Evolutionary conservation across 2,329 filamentous ascomycete genomes (phyloP), one percentile per base, ranked within the genome.

Genomic region (Ophiostoma sp.): DNA sequence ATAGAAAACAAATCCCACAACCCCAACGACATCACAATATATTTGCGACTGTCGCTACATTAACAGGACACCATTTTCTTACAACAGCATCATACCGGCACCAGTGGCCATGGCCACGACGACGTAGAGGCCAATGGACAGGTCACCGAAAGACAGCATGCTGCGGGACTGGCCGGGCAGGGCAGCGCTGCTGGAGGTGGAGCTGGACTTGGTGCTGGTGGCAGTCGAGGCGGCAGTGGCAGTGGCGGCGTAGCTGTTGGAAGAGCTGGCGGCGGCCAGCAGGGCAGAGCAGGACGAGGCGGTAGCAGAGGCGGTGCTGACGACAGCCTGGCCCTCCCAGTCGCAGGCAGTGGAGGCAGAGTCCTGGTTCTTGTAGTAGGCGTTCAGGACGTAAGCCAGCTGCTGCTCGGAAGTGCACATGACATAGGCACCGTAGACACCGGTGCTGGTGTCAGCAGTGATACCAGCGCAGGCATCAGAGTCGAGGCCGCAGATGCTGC

Each of bases 391-490:
- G 78, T 86, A 93, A 71, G 86, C 87, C 57, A 96, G 86, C 84
- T 93, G 87, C 80, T 92, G 84, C 74, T 84, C 83, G 76, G 86
- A 77, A 74, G 84, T 83, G 83, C 92, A 96, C 88, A 93, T 92
- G 79, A 87, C 87, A 83, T 91, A 93, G 67, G 90, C 86, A 75
- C 92, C 92, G 79, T 91, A 95, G 72, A 84, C 81, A 76, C 90
- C 92, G 27, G 83, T 85, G 72, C 85, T 86, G 68, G 85, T 85
- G 79, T 94, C 90, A 74, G 84, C 84, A 73, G 80, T 82, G 80
- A 95, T 93, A 69, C 89, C 91, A 33, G 79, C 80, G 81, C 92
- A 95, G 74, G 85, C 83, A 48, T 79, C 77, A 65, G 80, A 77
- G 71, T 83, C 78, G 64, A 80, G 76, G 70, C 87, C 89, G 80